Percentiles rank a stretch among this genome's conserved stretches.
phyloP scores from a whole-genome alignment of 768 basidiomycete genomes.

The Pholiota molesta region DNA sequence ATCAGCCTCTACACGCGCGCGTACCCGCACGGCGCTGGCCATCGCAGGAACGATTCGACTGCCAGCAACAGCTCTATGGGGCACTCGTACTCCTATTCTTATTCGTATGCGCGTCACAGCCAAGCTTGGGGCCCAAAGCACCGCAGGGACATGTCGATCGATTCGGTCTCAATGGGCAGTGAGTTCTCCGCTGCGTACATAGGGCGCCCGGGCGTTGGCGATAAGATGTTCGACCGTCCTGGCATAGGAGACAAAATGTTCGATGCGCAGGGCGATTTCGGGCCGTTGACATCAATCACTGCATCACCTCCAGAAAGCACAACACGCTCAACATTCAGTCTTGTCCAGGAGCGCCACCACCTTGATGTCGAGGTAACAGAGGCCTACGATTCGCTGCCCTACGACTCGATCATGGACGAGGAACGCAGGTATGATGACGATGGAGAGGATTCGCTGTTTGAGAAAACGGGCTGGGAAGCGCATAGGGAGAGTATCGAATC shows the following conservation, averaged over 20 bases:
- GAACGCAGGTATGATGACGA: conserved; percentile 42
- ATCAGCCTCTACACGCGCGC: conserved; percentile 75
- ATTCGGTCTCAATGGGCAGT: conserved; percentile 69
- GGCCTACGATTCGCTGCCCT: conserved; percentile 24
- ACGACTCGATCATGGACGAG: conserved; percentile 70
- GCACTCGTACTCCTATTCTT: conserved; percentile 17
- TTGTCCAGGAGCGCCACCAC: neutral
- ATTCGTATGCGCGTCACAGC: conserved; percentile 52
- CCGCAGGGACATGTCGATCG: conserved; percentile 57
- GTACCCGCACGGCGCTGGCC: conserved; percentile 35
- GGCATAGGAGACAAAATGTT: conserved; percentile 10
- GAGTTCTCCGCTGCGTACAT: conserved; percentile 47
- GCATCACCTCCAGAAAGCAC: conserved; percentile 62
- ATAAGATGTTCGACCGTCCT: conserved; percentile 71
- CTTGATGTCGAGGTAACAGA: neutral
- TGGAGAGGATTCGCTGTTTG: conserved; percentile 59
- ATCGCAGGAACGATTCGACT: conserved; percentile 60
- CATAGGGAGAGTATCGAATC: conserved; percentile 49
- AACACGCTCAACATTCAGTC: conserved; percentile 23
- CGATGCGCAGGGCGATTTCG: conserved; percentile 33
- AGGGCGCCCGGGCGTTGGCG: conserved; percentile 75
- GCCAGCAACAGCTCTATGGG: conserved; percentile 61
- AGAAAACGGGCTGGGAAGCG: conserved; percentile 51
- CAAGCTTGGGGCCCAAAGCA: conserved; percentile 56
- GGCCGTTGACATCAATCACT: conserved; percentile 63